These are phyloP conservation scores for Extremus antarcticus DNA, from an alignment of 495 filamentous ascomycete species.

Conservation along the genomic window DNA sequence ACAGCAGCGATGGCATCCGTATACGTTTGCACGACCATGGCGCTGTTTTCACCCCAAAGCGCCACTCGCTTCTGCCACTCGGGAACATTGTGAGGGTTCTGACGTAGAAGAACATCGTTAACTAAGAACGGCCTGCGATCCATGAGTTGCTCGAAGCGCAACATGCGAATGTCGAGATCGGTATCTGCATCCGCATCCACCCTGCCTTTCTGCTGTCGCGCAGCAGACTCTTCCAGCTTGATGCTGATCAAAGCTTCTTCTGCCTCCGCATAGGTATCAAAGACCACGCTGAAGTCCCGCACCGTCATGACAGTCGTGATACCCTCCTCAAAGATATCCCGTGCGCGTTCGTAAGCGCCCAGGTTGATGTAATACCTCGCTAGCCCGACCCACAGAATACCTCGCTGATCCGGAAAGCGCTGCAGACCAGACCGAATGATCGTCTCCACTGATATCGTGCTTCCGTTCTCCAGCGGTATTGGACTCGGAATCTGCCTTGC, in stretches of 20 bases:
- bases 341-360: constrained; percentile 79
- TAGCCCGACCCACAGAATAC: constrained; percentile 91
- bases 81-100: constrained; percentile 91
- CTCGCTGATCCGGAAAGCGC: constrained; percentile 86
- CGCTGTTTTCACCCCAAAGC: constrained; percentile 88
- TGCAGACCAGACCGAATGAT: constrained; percentile 91
- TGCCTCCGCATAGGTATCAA: constrained; percentile 93
- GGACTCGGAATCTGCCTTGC: constrained; percentile 63
- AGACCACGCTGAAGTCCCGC: constrained; percentile 93
- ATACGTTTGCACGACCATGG: constrained; percentile 87
- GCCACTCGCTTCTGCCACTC: constrained; percentile 97
- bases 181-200: constrained; percentile 82
- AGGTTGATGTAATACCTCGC: constrained; percentile 95
- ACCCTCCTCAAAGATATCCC: constrained; percentile 93
- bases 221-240: constrained; percentile 78
- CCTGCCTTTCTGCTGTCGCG: constrained; percentile 69
- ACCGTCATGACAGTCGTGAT: constrained; percentile 98
- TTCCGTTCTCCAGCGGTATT: constrained; percentile 26
- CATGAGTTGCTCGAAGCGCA: constrained; percentile 97
- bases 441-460: constrained; percentile 80
- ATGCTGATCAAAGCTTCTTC: constrained; percentile 91
- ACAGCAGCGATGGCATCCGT: constrained; percentile 88
- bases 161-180: constrained; percentile 93
- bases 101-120: constrained; percentile 89
- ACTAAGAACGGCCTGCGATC: constrained; percentile 91